These are phyloP conservation scores for Hymenoscyphus infarciens DNA, from an alignment of 2,329 filamentous ascomycete genomes.

Conservation along the genomic window DNA sequence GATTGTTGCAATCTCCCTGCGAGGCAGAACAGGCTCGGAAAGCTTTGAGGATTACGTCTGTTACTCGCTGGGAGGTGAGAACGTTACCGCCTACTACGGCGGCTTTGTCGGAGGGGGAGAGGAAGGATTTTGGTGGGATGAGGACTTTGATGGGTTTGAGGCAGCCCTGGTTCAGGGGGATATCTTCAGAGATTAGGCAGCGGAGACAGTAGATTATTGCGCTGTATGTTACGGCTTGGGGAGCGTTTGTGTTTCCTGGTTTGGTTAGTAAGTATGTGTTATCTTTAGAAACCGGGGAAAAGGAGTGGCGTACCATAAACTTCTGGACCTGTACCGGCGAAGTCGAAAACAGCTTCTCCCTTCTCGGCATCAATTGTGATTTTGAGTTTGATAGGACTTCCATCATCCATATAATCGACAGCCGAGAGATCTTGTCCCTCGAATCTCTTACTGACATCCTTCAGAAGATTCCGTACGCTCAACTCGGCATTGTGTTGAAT, in stretches of 20 bases:
- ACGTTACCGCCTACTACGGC: slow-evolving; percentile 84
- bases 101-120: slow-evolving; percentile 71
- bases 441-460: slow-evolving; percentile 65
- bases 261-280: not conserved
- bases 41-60: slow-evolving; percentile 77
- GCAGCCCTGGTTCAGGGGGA: slow-evolving; percentile 84
- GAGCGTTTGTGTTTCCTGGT: slow-evolving; percentile 75
- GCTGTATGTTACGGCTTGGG: slow-evolving; percentile 75
- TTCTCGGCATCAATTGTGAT: slow-evolving; percentile 71
- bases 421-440: slow-evolving; percentile 68
- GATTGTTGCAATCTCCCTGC: slow-evolving; percentile 80
- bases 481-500: slow-evolving; percentile 79
- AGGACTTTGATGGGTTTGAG: slow-evolving; percentile 70
- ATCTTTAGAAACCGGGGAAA: not conserved
- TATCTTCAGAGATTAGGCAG: slow-evolving; percentile 75
- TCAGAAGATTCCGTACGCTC: slow-evolving; percentile 70
- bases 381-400: slow-evolving; percentile 70
- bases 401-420: slow-evolving; percentile 84
- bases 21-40: slow-evolving; percentile 76
- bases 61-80: slow-evolving; percentile 74
- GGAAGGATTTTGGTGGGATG: slow-evolving; percentile 69
- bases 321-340: slow-evolving; percentile 73
- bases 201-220: slow-evolving; percentile 85
- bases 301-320: slow-evolving; percentile 43
- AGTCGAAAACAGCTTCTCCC: slow-evolving; percentile 75